phyloP scores from a whole-genome alignment of 257 asterid species.

The Petunia secreta region DNA sequence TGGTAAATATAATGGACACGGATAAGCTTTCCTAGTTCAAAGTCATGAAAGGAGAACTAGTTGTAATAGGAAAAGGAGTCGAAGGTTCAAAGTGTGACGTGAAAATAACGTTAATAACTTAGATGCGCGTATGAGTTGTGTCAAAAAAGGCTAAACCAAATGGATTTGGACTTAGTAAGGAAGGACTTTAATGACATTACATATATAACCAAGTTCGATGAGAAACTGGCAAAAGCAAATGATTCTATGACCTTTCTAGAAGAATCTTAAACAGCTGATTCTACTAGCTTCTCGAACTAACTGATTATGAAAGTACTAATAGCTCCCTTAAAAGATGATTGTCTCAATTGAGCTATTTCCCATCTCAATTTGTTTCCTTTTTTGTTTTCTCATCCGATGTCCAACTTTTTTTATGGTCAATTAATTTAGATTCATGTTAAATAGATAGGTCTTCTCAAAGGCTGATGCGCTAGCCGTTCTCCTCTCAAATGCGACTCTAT shows the following conservation, averaged over 20 bases:
- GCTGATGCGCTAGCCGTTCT: too few species aligned
- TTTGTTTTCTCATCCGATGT: too few species aligned
- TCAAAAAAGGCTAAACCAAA: not conserved
- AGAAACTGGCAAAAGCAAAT: not conserved
- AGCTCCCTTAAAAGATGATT: not conserved
- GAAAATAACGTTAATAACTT: not conserved
- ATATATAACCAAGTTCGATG: constrained; percentile 11
- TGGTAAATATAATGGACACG: not conserved
- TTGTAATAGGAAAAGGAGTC: not conserved
- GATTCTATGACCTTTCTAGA: not conserved
- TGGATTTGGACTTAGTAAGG: not conserved
- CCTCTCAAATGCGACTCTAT: too few species aligned
- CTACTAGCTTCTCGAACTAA: constrained; percentile 24
- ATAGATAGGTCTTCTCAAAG: too few species aligned
- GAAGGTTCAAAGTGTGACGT: not conserved
- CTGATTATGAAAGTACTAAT: not conserved
- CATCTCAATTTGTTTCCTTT: too few species aligned
- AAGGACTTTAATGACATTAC: constrained; percentile 10
- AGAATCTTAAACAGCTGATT: not conserved
- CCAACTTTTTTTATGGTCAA: too few species aligned
- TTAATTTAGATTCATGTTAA: too few species aligned
- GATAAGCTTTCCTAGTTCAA: not conserved
- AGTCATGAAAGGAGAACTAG: constrained; percentile 13
- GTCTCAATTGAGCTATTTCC: not conserved
- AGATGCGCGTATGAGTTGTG: too few species aligned